A percentile compares a stretch with the other conserved stretches of the same genome.
phyloP scores from a whole-genome alignment of 345 rosid species.

The Populus alba region DNA sequence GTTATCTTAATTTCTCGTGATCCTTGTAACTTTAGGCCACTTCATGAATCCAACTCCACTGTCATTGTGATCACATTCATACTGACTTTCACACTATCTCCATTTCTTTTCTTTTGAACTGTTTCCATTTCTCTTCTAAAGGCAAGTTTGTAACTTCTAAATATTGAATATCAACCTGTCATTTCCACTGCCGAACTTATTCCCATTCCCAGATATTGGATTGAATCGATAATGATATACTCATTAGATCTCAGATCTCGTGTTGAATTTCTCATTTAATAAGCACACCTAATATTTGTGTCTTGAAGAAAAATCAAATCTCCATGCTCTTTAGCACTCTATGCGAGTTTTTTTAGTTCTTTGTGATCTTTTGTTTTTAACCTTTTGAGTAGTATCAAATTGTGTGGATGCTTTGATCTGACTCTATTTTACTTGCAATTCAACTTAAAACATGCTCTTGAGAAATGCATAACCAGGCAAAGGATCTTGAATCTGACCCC shows the following conservation, averaged over 20 bases:
- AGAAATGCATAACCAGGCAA: neutral
- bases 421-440: neutral
- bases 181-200: neutral
- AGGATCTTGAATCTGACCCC: neutral
- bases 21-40: neutral
- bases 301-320: neutral
- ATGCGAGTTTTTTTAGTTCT: neutral
- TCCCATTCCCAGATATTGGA: neutral
- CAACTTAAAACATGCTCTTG: neutral
- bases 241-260: neutral
- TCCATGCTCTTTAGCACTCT: neutral
- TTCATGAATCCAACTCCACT: neutral
- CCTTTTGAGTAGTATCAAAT: neutral
- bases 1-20: neutral
- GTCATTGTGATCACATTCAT: neutral
- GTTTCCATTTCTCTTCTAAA: neutral
- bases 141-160: neutral
- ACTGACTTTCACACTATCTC: neutral
- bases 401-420: neutral
- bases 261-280: neutral
- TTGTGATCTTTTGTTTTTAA: neutral
- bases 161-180: neutral
- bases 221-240: neutral
- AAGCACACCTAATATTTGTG: neutral
- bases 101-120: neutral